Percentiles rank a stretch among this genome's conserved stretches.
Evolutionary conservation across 2,329 filamentous ascomycete genomes (phyloP).

Genomic region (Aspergillus neoniger): DNA sequence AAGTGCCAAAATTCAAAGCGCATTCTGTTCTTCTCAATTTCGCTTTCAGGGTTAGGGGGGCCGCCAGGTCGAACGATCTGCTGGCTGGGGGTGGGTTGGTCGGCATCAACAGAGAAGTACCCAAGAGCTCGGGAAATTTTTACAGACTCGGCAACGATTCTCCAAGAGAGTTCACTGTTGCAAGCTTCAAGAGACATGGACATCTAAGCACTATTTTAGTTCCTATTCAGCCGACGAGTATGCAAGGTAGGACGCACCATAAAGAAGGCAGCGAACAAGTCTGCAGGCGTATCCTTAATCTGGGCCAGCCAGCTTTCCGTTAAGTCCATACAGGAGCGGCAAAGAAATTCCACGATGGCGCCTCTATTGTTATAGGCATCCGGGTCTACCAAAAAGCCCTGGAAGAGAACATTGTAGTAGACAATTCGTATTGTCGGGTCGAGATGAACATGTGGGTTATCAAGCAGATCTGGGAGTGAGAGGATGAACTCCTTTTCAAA

Average conservation of each 20-base stretch:
- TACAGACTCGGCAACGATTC: conserved; percentile 13
- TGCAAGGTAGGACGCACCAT: conserved; percentile 9
- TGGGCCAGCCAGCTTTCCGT: conserved; percentile 14
- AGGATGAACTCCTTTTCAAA: conserved; percentile 15
- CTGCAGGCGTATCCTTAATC: conserved; percentile 11
- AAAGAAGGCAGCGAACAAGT: conserved; percentile 19
- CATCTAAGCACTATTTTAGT: conserved; percentile 6
- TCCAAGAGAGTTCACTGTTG: conserved; percentile 20
- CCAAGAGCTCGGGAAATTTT: conserved; percentile 16
- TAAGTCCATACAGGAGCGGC: conserved; percentile 6
- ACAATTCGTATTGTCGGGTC: conserved; percentile 18
- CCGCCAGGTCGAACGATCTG: neutral
- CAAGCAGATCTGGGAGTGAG: conserved; percentile 19
- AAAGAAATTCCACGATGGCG: conserved; percentile 14
- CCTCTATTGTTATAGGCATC: neutral
- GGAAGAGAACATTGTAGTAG: conserved; percentile 19
- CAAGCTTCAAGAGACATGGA: conserved; percentile 20
- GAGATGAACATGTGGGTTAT: conserved; percentile 19
- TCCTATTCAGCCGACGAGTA: too few species aligned
- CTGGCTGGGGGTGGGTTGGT: neutral
- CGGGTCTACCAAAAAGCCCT: conserved; percentile 13
- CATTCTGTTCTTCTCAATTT: conserved; percentile 19
- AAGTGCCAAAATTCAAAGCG: conserved; percentile 27
- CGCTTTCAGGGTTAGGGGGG: neutral
- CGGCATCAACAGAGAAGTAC: conserved; percentile 20